These are phyloP conservation scores for Botryotinia narcissicola DNA, from an alignment of 2,329 filamentous ascomycete species.

Conservation along the genomic window DNA sequence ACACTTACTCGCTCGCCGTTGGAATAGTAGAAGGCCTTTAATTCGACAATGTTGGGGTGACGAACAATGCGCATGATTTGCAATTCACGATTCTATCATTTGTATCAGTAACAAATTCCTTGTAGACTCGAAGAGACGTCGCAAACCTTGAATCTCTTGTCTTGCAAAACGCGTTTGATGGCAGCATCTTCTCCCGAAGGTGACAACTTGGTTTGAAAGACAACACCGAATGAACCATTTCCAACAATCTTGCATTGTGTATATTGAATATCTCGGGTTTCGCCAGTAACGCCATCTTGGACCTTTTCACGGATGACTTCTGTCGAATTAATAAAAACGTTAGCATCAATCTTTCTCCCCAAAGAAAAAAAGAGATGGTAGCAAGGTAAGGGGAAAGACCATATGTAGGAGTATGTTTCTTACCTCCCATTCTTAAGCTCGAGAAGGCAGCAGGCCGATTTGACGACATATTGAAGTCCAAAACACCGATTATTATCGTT, in stretches of 20 bases:
- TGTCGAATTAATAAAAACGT: constrained; percentile 49
- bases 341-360: constrained; percentile 19
- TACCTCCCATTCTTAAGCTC: constrained; percentile 94
- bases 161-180: constrained; percentile 97
- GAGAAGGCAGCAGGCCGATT: constrained; percentile 88
- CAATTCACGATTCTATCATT: constrained; percentile 84
- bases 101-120: constrained; percentile 32
- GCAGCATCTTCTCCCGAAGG: constrained; percentile 98
- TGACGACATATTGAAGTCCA: constrained; percentile 68
- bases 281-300: constrained; percentile 94
- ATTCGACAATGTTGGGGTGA: constrained; percentile 97
- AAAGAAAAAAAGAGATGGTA: not conserved
- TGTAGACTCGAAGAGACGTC: constrained; percentile 2
- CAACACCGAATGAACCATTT: constrained; percentile 97
- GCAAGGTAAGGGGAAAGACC: not conserved
- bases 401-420: constrained; percentile 38
- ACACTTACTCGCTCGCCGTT: constrained; percentile 88
- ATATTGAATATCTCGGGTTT: constrained; percentile 95
- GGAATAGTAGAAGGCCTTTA: constrained; percentile 99
- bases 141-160: constrained; percentile 97
- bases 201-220: constrained; percentile 98
- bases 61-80: constrained; percentile 99
- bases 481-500: constrained; percentile 40
- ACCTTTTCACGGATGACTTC: constrained; percentile 99
- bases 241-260: constrained; percentile 99